Conservation (phyloP, 2,329 filamentous ascomycete genomes). For the Hypoxylon sp. region DNA sequence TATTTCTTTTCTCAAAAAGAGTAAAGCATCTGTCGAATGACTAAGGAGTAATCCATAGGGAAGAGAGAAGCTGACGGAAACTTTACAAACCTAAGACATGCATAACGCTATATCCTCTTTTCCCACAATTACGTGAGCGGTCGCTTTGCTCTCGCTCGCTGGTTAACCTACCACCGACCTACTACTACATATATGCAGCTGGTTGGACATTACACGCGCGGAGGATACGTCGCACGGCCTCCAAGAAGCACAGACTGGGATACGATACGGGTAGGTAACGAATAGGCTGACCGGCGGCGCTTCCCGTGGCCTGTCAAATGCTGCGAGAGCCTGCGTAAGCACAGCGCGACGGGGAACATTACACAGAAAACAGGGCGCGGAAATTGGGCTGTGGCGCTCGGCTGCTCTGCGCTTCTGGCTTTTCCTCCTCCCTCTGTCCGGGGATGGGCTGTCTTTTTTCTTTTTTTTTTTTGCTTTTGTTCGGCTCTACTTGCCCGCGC, state of each 20-base stretch:
- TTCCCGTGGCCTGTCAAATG: slow-evolving; percentile 21
- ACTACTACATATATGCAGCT: background rate
- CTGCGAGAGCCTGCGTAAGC: background rate
- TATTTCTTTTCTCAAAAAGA: background rate
- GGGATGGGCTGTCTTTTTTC: background rate
- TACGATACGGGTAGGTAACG: slow-evolving; percentile 13
- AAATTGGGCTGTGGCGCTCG: slow-evolving; percentile 10
- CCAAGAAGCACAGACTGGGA: slow-evolving; percentile 13
- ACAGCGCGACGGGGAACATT: slow-evolving; percentile 33
- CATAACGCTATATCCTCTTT: slow-evolving; percentile 29
- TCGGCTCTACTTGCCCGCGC: slow-evolving; percentile 18
- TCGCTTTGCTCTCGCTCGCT: slow-evolving; percentile 9
- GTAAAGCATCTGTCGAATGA: background rate
- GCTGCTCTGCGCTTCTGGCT: background rate
- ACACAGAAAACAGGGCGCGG: slow-evolving; percentile 16
- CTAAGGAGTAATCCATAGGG: background rate
- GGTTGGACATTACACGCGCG: slow-evolving; percentile 21
- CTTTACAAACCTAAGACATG: slow-evolving; percentile 47
- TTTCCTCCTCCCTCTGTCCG: background rate
- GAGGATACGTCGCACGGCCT: slow-evolving; percentile 30
- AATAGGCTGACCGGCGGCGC: slow-evolving; percentile 2
- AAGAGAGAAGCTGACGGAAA: slow-evolving; percentile 40
- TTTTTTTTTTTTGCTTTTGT: slow-evolving; percentile 1
- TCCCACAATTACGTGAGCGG: slow-evolving; percentile 14
- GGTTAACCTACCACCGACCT: slow-evolving; percentile 5